Evolutionary conservation across 257 asterid species (phyloP), one percentile per base, ranked within the genome.

Genomic region (Ajuga chamaepitys): DNA sequence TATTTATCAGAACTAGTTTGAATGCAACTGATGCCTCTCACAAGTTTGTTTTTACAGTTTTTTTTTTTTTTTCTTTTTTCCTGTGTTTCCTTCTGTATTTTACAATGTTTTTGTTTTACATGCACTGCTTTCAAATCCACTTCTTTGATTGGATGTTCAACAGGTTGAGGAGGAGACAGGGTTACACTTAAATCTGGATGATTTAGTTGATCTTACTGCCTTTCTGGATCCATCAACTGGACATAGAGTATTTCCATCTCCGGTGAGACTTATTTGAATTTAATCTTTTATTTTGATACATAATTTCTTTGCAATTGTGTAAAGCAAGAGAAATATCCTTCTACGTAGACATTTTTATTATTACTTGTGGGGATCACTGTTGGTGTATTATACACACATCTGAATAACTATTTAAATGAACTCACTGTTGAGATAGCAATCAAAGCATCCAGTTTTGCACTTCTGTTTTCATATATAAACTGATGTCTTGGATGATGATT

Each of bases 121-220:
- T 20, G 22, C 17, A 25, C 40, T 50, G 24, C 26, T 34, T 71
- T 45, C 44, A 52, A 22, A 48, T 62, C 66, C 64, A 58, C 54
- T 57, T 70, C 26, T 58, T 35, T 59, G 37, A 58, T 73, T 21
- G 21, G 57, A 66, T 54, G 26, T 55, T n/a, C 50, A 62, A 72
- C 87, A 88, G 98, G 98, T 91, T 54, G 89, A 88, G 78, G 96
- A 91, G 82, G 98, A 91, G 81, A 91, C 83, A 14, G 98, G 95
- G 40, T 78, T 91, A 71, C 81, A 79, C 68, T 71, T 91, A 66
- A 86, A 80, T 69, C 77, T 77, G 22, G 77, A 83, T 55, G 95
- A 88, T 60, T 74, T 91, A 64, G 66, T 88, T 6, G 88, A 91
- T 76, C 98, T 91, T 69, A 91, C 98, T 42, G 88, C 87, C 47